Conservation (phyloP, 1,284 basidiomycete genomes). For the Kwoniella shivajii region DNA sequence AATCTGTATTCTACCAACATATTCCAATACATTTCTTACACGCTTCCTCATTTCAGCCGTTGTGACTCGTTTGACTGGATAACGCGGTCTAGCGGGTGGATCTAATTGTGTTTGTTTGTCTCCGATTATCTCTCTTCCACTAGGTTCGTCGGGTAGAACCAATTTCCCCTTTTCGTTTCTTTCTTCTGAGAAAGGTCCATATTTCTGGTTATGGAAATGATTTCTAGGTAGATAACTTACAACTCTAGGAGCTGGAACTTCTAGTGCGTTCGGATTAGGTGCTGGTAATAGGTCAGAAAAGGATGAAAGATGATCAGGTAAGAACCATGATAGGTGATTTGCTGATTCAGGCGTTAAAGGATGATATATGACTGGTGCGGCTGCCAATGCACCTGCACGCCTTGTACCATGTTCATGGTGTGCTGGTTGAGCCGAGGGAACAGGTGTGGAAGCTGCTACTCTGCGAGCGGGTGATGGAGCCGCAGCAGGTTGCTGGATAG, state of each 20-base stretch:
- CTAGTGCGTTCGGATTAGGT: slow-evolving; percentile 70
- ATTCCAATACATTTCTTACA: slow-evolving; percentile 86
- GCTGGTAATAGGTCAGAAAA: slow-evolving; percentile 82
- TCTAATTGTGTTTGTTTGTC: slow-evolving; percentile 62
- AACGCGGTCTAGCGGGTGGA: slow-evolving; percentile 87
- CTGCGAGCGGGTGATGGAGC: slow-evolving; percentile 10
- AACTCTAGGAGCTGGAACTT: slow-evolving; percentile 60
- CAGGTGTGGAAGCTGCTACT: slow-evolving; percentile 1
- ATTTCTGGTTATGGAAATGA: slow-evolving; percentile 41
- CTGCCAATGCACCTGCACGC: slow-evolving; percentile 49
- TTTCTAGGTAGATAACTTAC: slow-evolving; percentile 39
- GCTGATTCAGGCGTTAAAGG: slow-evolving; percentile 34
- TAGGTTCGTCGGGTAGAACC: slow-evolving; percentile 32
- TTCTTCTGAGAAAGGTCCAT: slow-evolving; percentile 44
- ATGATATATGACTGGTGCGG: slow-evolving; percentile 33
- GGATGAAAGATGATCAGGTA: slow-evolving; percentile 92
- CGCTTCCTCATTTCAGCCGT: slow-evolving; percentile 97
- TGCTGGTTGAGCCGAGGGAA: slow-evolving; percentile 26
- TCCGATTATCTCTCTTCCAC: slow-evolving; percentile 32
- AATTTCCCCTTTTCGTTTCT: slow-evolving; percentile 38
- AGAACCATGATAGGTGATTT: slow-evolving; percentile 68
- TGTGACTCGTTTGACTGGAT: slow-evolving; percentile 91
- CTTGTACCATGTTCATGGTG: slow-evolving; percentile 50
- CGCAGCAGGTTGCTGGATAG: slow-evolving; percentile 2
- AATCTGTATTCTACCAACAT: slow-evolving; percentile 67